Evolutionary conservation across 2,329 filamentous ascomycete species (phyloP), one percentile per base, ranked within the genome.

Genomic region (Peltaster fructicola): DNA sequence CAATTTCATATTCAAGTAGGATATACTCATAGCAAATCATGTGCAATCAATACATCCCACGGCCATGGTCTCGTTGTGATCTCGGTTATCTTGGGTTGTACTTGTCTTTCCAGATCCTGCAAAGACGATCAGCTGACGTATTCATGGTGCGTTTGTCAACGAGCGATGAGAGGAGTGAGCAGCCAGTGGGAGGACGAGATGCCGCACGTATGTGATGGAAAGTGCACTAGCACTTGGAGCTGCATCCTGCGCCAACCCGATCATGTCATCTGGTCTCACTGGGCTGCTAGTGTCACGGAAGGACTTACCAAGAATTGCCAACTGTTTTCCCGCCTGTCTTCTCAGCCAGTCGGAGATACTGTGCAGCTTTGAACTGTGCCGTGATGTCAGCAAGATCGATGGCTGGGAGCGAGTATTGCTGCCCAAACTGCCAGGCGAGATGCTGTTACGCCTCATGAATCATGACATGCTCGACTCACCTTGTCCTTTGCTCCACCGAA

Each of bases 401-500:
- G n/a, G n/a, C n/a, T n/a, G n/a, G n/a, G n/a, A 17, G 9, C 9
- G 20, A 13, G 24, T 24, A 24, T 30, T 21, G 27, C 25, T 21
- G 26, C 26, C 26, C 26, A 28, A 28, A 21, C 24, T 24, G 13
- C 15, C n/a, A n/a, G n/a, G n/a, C n/a, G n/a, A n/a, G n/a, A n/a
- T n/a, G n/a, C n/a, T n/a, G n/a, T n/a, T n/a, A n/a, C n/a, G n/a
- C n/a, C n/a, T n/a, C n/a, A n/a, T n/a, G n/a, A n/a, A n/a, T n/a
- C n/a, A n/a, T n/a, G n/a, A n/a, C n/a, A n/a, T n/a, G n/a, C n/a
- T 21, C 24, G 29, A 68, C 79, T 54, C 63, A 93, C 85, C 78
- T 92, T 95, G 60, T 98, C 84, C 53, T 95, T 98, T 52, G 82
- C 88, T 45, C 82, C 85, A 16, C 88, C 88, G 53, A 91, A 92